Conservation (phyloP, 2,329 filamentous ascomycete genomes). For the Fusarium acutatum region DNA sequence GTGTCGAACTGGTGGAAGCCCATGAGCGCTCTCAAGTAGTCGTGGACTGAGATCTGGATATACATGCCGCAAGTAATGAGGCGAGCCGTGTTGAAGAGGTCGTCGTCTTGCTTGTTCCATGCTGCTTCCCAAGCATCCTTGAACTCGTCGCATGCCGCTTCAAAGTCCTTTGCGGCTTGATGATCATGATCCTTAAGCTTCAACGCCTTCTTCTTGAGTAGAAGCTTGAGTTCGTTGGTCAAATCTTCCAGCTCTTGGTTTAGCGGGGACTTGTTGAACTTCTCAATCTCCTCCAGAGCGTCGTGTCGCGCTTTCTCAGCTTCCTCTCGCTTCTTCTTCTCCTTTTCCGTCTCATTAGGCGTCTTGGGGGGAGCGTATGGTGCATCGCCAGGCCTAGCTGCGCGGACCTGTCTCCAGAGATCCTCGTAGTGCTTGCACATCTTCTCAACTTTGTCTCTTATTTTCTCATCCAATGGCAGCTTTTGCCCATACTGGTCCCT, state of each 20-base stretch:
- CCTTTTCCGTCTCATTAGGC: not conserved
- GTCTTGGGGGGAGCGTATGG: not conserved
- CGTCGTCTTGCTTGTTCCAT: not conserved
- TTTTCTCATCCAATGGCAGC: not conserved
- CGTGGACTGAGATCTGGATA: constrained; percentile 57
- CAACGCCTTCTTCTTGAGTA: not conserved
- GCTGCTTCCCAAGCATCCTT: not conserved
- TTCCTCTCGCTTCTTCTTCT: not conserved
- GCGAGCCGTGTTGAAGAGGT: constrained; percentile 3
- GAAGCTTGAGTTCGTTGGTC: not conserved
- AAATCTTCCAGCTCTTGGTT: not conserved
- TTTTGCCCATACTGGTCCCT: not conserved
- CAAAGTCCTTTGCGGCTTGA: not conserved
- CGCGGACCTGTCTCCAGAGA: not conserved
- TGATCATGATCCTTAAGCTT: not conserved
- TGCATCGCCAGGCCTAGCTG: not conserved
- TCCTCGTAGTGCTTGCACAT: not conserved
- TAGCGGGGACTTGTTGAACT: not conserved
- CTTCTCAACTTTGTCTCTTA: not conserved
- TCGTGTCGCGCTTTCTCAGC: not conserved
- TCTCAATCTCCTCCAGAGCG: not conserved
- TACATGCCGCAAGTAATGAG: constrained; percentile 64
- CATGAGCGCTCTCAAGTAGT: constrained; percentile 51
- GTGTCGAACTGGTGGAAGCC: constrained; percentile 63
- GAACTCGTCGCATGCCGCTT: not conserved